Evolutionary conservation across 805 yeast genomes (phyloP), one percentile per base, ranked within the genome.

Genomic region (Kodamaea kaohsiungensis): DNA sequence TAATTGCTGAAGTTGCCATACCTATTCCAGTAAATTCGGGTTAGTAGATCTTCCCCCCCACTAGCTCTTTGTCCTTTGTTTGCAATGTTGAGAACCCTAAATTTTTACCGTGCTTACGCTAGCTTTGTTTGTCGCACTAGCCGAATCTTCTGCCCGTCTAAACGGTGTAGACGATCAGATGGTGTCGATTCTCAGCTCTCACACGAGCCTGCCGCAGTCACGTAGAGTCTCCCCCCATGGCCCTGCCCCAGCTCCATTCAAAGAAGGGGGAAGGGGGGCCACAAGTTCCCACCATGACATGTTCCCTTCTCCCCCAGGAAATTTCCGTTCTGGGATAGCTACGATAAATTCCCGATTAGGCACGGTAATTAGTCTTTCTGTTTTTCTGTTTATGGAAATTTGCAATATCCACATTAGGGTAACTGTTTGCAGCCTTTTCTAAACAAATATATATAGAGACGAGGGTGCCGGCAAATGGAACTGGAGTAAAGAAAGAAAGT

Each of bases 371-470:
- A 22, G 10, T 10, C 35, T 30, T 30, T 22, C 25, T 22, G 25
- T 6, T 22, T 6, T 22, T 3, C 35, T 30, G 13, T 9, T 9
- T 30, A 2, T 10, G 35, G 35, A 4, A 30, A 30, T 30, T 30
- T 30, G 35, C 35, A 30, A 30, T 9, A 9, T 8, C 35, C 35
- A 8, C 9, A 9, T 30, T 5, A 8, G 35, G 35, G 13, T 5
- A 30, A 30, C 35, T 9, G 10, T 40, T 40, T 40, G 45, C 45
- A 40, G 45, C 45, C 18, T 27, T 48, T 25, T 22, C 35, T 18
- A 27, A 48, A 48, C 50, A 48, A 48, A 48, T 48, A 48, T 48
- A 48, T 25, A 48, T 35, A 30, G 38, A 37, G 38, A 33, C 35
- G 39, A 17, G n/a, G 39, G 35, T 15, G 39, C 39, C 15, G 7